Base-by-base conservation (phyloP, 345 rosid species). In the rapeseed (Brassica napus) region DNA sequence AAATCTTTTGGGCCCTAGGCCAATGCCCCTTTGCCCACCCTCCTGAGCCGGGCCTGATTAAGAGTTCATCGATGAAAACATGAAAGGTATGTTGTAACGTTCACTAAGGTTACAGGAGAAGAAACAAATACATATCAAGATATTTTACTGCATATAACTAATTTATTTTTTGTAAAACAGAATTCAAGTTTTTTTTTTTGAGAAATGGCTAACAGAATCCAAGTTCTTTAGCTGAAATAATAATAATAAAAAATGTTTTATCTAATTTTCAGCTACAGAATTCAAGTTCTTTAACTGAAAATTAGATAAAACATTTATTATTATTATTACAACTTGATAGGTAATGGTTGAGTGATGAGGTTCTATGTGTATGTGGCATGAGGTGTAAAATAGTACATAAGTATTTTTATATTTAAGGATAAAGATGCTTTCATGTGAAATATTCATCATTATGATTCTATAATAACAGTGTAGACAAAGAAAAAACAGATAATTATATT, bases 21-120 rank as follows among this genome's bases (percentile, higher is more conserved):
- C n/a, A n/a, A n/a, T n/a, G n/a, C n/a, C n/a, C n/a, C n/a, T n/a
- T n/a, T n/a, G n/a, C n/a, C n/a, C n/a, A n/a, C n/a, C n/a, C n/a
- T n/a, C n/a, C n/a, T n/a, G n/a, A n/a, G n/a, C n/a, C n/a, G n/a
- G n/a, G n/a, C n/a, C n/a, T n/a, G n/a, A 7, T 64, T 54, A 58
- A 58, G 24, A 37, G 42, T 9, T 68, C 34, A 61, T 23, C 65
- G 59, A 49, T 47, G 11, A 16, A 62, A 24, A 62, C 60, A 69
- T 74, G 82, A 74, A 52, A 74, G 52, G 75, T 68, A 32, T 79
- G 71, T 73, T 79, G 74, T 79, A 74, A 79, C 75, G 82, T 52
- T 79, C 79, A 62, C 35, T 59, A 69, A 21, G 65, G 42, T 39
- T 39, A 67, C 54, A 70, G 31, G 54, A 8, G 18, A 60, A 63